Percentiles rank a stretch among this genome's conserved stretches.
These are phyloP conservation scores for Endocalyx cinctus DNA, from an alignment of 2,329 filamentous ascomycete genomes.

Conservation along the genomic window DNA sequence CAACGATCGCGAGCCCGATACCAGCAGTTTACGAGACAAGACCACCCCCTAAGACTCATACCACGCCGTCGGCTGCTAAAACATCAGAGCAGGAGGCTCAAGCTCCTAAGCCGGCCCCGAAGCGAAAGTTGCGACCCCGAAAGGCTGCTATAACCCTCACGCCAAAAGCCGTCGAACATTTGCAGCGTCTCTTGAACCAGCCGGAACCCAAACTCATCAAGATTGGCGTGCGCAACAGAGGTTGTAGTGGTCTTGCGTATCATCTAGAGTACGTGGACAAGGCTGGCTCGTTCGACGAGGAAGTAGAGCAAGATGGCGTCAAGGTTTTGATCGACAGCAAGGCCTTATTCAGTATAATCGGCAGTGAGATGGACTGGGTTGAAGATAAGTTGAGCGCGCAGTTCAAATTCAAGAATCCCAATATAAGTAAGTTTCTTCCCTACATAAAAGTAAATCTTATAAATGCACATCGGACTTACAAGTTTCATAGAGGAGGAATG, in stretches of 20 bases:
- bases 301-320: slow-evolving; percentile 92
- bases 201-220: slow-evolving; percentile 91
- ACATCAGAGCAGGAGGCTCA: slow-evolving; percentile 61
- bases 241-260: slow-evolving; percentile 91
- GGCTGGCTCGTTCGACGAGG: slow-evolving; percentile 81
- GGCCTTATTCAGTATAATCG: slow-evolving; percentile 95
- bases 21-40: slow-evolving; percentile 51
- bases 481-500: slow-evolving; percentile 80
- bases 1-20: slow-evolving; percentile 43
- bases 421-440: slow-evolving; percentile 76
- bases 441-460: not conserved
- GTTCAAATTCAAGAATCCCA: slow-evolving; percentile 95
- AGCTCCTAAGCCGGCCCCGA: slow-evolving; percentile 57
- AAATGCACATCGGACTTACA: slow-evolving; percentile 24
- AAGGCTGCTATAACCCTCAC: slow-evolving; percentile 92
- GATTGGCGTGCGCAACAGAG: slow-evolving; percentile 88
- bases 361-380: slow-evolving; percentile 98
- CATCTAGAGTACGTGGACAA: slow-evolving; percentile 94
- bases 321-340: slow-evolving; percentile 96
- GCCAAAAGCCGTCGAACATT: slow-evolving; percentile 70
- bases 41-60: slow-evolving; percentile 28
- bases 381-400: slow-evolving; percentile 90
- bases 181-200: slow-evolving; percentile 71
- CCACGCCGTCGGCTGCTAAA: slow-evolving; percentile 32
- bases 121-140: slow-evolving; percentile 68